Conservation (phyloP, 495 filamentous ascomycete species). For the Podospora conica region DNA sequence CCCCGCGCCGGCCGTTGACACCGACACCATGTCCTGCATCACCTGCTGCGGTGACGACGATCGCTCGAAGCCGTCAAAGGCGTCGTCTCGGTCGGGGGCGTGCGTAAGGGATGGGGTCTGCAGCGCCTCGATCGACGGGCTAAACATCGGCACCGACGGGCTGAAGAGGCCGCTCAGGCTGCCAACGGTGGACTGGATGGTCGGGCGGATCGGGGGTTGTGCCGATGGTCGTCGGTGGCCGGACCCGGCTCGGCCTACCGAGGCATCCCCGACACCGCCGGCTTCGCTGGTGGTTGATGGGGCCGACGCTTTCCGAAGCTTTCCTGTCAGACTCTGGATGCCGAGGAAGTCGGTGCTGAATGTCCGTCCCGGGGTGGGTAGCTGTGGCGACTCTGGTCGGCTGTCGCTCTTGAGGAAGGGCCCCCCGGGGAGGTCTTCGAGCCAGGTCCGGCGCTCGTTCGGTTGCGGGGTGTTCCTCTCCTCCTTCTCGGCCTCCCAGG, state of each 20-base stretch:
- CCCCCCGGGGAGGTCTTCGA: conserved; percentile 47
- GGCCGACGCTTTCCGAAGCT: conserved; percentile 38
- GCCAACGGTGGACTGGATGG: conserved; percentile 11
- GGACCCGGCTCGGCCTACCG: conserved; percentile 15
- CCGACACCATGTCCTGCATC: conserved; percentile 82
- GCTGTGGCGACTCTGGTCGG: conserved; percentile 42
- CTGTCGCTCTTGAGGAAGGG: conserved; percentile 36
- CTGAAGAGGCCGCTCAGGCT: conserved; percentile 26
- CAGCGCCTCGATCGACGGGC: conserved; percentile 29
- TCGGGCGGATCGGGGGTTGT: conserved; percentile 30
- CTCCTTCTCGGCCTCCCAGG: conserved; percentile 67
- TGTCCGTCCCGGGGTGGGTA: conserved; percentile 36
- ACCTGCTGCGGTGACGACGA: conserved; percentile 63
- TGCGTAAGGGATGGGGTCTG: conserved; percentile 41
- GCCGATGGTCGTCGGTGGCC: conserved; percentile 34
- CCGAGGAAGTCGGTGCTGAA: conserved; percentile 45
- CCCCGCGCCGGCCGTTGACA: conserved; percentile 80
- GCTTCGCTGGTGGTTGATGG: conserved; percentile 42
- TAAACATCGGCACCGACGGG: conserved; percentile 23
- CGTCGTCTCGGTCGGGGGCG: conserved; percentile 64
- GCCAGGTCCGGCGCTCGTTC: conserved; percentile 71
- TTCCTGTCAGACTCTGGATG: conserved; percentile 36
- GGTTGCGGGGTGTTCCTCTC: conserved; percentile 51
- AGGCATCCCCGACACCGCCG: conserved; percentile 19
- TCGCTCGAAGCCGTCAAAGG: conserved; percentile 52